Percentiles rank a stretch among this genome's conserved stretches.
phyloP scores from a whole-genome alignment of 1,284 basidiomycete genomes.

The Pseudomicrostroma phylloplanum region DNA sequence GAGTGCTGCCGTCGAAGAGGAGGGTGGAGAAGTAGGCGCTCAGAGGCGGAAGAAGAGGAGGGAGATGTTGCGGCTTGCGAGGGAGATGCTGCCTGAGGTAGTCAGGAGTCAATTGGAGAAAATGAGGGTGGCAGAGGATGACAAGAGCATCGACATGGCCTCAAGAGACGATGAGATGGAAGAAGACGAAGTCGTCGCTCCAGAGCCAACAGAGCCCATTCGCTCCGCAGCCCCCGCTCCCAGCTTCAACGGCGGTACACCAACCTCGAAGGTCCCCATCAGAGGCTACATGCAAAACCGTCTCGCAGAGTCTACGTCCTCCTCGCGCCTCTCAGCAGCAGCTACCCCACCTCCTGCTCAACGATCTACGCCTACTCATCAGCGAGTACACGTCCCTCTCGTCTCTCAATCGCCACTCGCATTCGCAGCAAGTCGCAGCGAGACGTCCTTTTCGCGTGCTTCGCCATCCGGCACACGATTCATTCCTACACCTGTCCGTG shows the following conservation, averaged over 20 bases:
- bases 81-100: background rate
- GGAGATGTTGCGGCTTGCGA: constrained; percentile 3
- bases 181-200: background rate
- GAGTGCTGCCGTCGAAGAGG: background rate
- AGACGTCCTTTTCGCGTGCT: background rate
- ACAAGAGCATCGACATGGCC: background rate
- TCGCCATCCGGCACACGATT: background rate
- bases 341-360: background rate
- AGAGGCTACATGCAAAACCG: background rate
- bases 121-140: too few species aligned
- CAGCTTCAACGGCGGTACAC: too few species aligned
- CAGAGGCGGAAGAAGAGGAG: background rate
- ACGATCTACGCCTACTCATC: background rate
- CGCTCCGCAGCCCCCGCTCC: too few species aligned
- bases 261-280: background rate
- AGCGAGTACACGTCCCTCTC: background rate
- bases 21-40: background rate
- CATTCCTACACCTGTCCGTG: background rate
- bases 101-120: background rate
- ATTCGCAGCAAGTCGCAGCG: background rate
- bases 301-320: background rate
- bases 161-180: background rate
- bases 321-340: background rate
- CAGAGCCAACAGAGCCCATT: too few species aligned
- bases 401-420: background rate